These are phyloP conservation scores for Microbotryum saponariae DNA, from an alignment of 1,284 basidiomycete species.

Conservation along the genomic window DNA sequence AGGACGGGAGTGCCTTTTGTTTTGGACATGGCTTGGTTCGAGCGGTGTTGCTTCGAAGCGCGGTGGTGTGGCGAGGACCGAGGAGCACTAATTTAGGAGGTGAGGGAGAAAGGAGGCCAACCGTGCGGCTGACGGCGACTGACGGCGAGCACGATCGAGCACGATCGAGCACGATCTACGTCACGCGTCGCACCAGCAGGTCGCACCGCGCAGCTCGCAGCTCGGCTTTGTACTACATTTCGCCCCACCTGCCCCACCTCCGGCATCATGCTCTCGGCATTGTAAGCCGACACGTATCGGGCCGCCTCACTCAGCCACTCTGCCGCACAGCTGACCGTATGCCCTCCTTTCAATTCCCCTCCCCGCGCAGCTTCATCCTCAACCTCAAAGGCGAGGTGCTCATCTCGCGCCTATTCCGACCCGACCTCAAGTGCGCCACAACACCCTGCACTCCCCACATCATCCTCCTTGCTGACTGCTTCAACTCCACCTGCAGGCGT, in stretches of 20 bases:
- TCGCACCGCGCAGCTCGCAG: not conserved
- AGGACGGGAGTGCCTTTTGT: conserved; percentile 43
- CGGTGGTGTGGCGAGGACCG: not conserved
- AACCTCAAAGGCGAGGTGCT: conserved; percentile 58
- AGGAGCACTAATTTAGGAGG: no score
- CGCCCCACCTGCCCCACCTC: not conserved
- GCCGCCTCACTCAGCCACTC: not conserved
- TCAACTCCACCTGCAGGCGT: conserved; percentile 52
- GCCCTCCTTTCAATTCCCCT: not conserved
- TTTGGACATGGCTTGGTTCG: no score
- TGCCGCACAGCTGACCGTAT: not conserved
- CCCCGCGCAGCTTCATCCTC: conserved; percentile 23
- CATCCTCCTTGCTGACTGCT: not conserved
- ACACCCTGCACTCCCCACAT: not conserved
- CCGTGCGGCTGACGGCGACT: no score
- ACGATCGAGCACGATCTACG: not conserved
- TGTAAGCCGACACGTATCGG: not conserved
- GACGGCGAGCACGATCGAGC: no score
- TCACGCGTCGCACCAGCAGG: not conserved
- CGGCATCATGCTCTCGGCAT: not conserved
- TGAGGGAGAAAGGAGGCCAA: no score
- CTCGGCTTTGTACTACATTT: no score
- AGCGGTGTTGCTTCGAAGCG: no score
- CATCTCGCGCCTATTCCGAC: conserved; percentile 83
- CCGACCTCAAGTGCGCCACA: conserved; percentile 76